A percentile compares a stretch with the other conserved stretches of the same genome.
These are phyloP conservation scores for Sclerotiophoma versabilis DNA, from an alignment of 2,329 filamentous ascomycete species.

Conservation along the genomic window DNA sequence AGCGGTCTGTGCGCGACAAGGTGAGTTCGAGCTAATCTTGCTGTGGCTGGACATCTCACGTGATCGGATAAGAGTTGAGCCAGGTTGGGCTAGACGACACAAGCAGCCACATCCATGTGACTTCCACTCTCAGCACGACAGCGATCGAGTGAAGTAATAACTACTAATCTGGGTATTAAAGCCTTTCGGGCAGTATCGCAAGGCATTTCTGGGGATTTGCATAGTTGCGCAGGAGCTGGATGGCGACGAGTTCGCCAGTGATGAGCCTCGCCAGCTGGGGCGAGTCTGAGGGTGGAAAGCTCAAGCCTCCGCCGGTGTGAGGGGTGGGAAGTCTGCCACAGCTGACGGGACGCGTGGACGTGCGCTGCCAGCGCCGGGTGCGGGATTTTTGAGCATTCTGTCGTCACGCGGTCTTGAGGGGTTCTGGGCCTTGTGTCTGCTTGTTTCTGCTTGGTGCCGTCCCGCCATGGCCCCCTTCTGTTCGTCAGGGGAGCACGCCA, in stretches of 20 bases:
- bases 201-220: no score
- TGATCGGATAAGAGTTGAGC: constrained; percentile 2
- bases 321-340: constrained; percentile 2
- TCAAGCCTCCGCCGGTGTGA: constrained; percentile 3
- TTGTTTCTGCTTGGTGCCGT: constrained; percentile 1
- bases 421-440: constrained; percentile 8
- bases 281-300: not conserved
- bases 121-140: no score
- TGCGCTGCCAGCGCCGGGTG: constrained; percentile 2
- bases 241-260: no score
- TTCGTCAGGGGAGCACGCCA: not conserved
- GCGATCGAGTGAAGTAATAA: no score
- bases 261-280: no score
- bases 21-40: constrained; percentile 6
- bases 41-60: not conserved
- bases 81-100: not conserved
- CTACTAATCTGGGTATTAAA: no score
- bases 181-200: no score
- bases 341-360: constrained; percentile 6
- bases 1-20: constrained; percentile 14
- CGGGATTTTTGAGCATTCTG: constrained; percentile 14
- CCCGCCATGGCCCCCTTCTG: constrained; percentile 1
- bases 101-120: no score
- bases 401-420: constrained; percentile 5
- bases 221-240: no score